phyloP scores from a whole-genome alignment of 352 stramenopile genomes.

The Thraustochytrium sp. region DNA sequence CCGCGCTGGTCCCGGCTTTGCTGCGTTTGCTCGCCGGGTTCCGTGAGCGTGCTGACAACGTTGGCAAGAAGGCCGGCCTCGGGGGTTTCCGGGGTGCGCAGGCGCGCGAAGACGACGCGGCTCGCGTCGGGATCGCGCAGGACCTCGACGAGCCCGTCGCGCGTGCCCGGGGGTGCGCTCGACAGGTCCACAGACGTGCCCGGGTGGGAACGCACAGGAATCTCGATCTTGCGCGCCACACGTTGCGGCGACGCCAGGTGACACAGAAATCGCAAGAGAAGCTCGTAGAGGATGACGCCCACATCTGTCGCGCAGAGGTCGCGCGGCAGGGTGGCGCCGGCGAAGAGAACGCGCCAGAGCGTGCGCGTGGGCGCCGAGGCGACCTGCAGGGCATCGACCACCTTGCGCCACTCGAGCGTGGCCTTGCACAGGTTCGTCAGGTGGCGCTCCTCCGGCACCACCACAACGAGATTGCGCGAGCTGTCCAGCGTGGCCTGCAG shows the following conservation, averaged over 20 bases:
- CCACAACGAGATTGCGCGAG: not conserved
- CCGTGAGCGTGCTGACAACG: not conserved
- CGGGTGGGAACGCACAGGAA: not conserved
- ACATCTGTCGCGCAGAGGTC: not conserved
- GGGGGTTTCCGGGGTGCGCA: not conserved
- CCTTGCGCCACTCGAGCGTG: not conserved
- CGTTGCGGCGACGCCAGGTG: not conserved
- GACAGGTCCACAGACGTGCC: not conserved
- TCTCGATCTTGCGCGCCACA: not conserved
- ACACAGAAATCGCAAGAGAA: not conserved
- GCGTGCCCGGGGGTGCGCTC: not conserved
- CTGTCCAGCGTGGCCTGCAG: not conserved
- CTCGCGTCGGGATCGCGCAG: not conserved
- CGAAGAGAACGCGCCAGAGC: constrained; percentile 13
- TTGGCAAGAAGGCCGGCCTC: not conserved
- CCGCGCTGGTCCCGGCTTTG: not conserved
- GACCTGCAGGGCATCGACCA: not conserved
- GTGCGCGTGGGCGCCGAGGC: not conserved
- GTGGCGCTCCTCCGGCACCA: not conserved
- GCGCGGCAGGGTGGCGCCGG: not conserved
- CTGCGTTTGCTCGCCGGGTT: not conserved
- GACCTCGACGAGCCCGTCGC: not conserved
- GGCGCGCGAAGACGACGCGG: not conserved
- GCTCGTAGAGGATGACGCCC: not conserved
- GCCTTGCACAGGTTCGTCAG: not conserved